Base-by-base conservation (phyloP, 345 rosid genomes). In the Brassica rapa region DNA sequence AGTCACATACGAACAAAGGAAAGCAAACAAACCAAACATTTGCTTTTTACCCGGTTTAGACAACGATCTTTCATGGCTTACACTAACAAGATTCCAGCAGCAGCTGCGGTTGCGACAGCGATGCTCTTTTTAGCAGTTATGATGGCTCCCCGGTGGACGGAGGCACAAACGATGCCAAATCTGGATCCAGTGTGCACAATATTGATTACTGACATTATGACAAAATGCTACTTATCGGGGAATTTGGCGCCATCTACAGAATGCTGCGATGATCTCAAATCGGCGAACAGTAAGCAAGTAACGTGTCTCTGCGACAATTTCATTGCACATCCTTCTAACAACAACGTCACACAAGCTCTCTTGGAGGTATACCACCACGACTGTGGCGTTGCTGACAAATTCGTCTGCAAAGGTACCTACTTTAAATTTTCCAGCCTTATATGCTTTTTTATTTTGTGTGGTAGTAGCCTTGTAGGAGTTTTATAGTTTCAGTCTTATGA, bases 151-250 rank as follows among this genome's bases (percentile, higher is more conserved):
- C 24, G 5, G 39, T 55, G 71, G 64, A 21, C 78, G 5, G 56
- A 72, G 5, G 82, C 82, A 27, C 77, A 78, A 5, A n/a, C 79
- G 24, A 41, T 75, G 49, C 77, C 76, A 65, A 65, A 64, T 1
- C 3, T 72, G 30, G 30, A 74, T 74, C 65, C 74, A 1, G 5
- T 67, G 4, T 79, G 82, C 8, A 66, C 66, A 2, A 0, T 74
- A 5, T 0, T 49, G n/a, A 4, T 74, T 25, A 15, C 78, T 19
- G 37, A 68, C 4, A 68, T 41, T n/a, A 3, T 69, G 51, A 0
- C 29, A 10, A 0, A 11, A n/a, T 80, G 82, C 37, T 80, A 73
- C 71, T 14, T 8, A 25, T 0, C 24, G 4, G 43, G 2, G 30
- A 68, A 0, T 8, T 4, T 62, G 51, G 0, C 0, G 14, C 78